These are phyloP conservation scores for Thecaphora thlaspeos DNA, from an alignment of 1,284 basidiomycete genomes.

Conservation along the genomic window DNA sequence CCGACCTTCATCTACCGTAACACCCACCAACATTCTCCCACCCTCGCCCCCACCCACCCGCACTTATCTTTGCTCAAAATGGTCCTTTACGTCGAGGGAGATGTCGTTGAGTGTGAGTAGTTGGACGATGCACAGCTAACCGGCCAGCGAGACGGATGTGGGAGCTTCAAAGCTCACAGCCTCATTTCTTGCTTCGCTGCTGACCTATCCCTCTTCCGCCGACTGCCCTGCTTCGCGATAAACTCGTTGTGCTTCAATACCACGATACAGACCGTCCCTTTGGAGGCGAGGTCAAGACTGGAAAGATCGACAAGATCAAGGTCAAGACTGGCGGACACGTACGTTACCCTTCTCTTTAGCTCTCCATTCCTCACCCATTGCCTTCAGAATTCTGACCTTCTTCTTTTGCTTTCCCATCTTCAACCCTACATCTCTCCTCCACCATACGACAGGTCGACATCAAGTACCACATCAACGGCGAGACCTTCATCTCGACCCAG, in stretches of 20 bases:
- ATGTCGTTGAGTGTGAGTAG: constrained; percentile 45
- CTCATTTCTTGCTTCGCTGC: not conserved
- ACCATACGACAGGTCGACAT: constrained; percentile 40
- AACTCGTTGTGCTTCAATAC: not conserved
- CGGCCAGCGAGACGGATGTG: no score
- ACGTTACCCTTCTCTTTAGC: constrained; percentile 13
- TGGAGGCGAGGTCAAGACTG: constrained; percentile 47
- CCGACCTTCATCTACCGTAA: not conserved
- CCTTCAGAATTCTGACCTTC: not conserved
- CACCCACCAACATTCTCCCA: not conserved
- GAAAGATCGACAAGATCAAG: constrained; percentile 53
- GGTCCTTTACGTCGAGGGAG: constrained; percentile 45
- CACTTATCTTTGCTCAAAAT: constrained; percentile 17
- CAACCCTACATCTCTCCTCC: not conserved
- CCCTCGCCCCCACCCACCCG: constrained; percentile 3
- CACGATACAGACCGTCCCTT: constrained; percentile 48
- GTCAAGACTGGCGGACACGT: constrained; percentile 50
- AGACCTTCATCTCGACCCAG: constrained; percentile 48
- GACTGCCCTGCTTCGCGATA: no score
- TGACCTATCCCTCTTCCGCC: no score
- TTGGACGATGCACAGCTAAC: no score
- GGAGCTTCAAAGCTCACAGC: no score
- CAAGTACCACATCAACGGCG: constrained; percentile 50
- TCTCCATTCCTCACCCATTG: no score
- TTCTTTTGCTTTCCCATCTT: not conserved